Evolutionary conservation across 306 rosid species (phyloP).

Genomic region (Purshia tridentata): DNA sequence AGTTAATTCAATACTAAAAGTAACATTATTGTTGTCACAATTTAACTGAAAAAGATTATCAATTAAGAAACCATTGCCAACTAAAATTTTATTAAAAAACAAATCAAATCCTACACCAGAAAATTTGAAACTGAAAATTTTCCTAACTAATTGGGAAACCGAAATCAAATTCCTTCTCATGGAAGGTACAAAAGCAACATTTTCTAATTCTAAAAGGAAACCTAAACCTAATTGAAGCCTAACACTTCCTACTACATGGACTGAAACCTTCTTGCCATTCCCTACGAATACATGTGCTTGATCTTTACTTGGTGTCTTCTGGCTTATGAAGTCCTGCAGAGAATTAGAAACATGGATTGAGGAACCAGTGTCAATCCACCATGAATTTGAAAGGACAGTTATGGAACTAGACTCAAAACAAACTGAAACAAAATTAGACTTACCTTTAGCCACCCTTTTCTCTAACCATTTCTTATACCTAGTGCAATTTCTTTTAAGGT

Average conservation of each 20-base stretch:
- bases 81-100: not conserved
- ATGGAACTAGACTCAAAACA: slow-evolving; percentile 9
- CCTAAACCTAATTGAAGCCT: not conserved
- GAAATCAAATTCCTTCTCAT: not conserved
- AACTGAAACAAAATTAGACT: not conserved
- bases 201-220: not conserved
- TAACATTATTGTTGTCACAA: not conserved
- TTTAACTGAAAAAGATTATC: not conserved
- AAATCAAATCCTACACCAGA: not conserved
- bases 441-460: slow-evolving; percentile 3
- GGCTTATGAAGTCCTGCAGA: not conserved
- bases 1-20: not conserved
- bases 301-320: not conserved
- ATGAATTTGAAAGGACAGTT: not conserved
- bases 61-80: not conserved
- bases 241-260: not conserved
- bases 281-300: not conserved
- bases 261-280: not conserved
- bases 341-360: not conserved
- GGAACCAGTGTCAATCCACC: slow-evolving; percentile 10
- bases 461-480: slow-evolving; percentile 2
- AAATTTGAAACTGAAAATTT: not conserved
- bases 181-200: not conserved
- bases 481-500: not conserved
- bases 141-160: not conserved